phyloP scores from a whole-genome alignment of 2,329 filamentous ascomycete species.

The Daldinia eschscholtzii region DNA sequence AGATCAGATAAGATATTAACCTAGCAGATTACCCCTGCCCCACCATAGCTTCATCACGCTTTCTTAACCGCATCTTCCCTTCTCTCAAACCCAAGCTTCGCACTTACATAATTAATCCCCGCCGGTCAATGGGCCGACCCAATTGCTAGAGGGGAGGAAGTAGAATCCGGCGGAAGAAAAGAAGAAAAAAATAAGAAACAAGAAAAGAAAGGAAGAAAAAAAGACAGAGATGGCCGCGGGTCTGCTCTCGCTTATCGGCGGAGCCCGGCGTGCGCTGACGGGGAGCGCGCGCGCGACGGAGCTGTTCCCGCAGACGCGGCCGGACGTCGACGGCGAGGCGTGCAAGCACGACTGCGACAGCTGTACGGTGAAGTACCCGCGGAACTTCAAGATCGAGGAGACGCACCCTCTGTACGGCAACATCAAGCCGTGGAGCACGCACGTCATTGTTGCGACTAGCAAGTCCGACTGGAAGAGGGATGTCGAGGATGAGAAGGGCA shows the following conservation, averaged over 20 bases:
- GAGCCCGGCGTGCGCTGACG: slow-evolving; percentile 54
- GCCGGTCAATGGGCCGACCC: not conserved
- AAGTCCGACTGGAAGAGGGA: slow-evolving; percentile 95
- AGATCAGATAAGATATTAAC: slow-evolving; percentile 37
- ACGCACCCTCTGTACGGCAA: slow-evolving; percentile 85
- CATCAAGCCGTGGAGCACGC: slow-evolving; percentile 88
- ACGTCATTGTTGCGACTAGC: slow-evolving; percentile 92
- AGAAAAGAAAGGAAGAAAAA: not conserved
- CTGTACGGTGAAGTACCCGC: slow-evolving; percentile 84
- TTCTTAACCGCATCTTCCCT: not conserved
- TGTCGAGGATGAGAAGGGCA: slow-evolving; percentile 88
- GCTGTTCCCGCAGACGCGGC: slow-evolving; percentile 81
- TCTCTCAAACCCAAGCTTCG: not conserved
- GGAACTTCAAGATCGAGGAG: slow-evolving; percentile 78
- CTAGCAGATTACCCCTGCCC: slow-evolving; percentile 15
- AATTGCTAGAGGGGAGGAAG: not conserved
- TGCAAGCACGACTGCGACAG: slow-evolving; percentile 88
- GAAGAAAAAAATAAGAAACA: not conserved
- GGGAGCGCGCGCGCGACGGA: slow-evolving; percentile 49
- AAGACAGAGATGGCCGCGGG: slow-evolving; percentile 56
- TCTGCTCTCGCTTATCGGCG: slow-evolving; percentile 57
- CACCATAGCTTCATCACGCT: not conserved
- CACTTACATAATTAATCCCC: not conserved
- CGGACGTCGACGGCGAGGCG: slow-evolving; percentile 86
- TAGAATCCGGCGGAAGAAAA: not conserved